Percentiles rank a stretch among this genome's conserved stretches.
These are phyloP conservation scores for Flaveria robusta DNA, from an alignment of 129 eudicot species.

Conservation along the genomic window DNA sequence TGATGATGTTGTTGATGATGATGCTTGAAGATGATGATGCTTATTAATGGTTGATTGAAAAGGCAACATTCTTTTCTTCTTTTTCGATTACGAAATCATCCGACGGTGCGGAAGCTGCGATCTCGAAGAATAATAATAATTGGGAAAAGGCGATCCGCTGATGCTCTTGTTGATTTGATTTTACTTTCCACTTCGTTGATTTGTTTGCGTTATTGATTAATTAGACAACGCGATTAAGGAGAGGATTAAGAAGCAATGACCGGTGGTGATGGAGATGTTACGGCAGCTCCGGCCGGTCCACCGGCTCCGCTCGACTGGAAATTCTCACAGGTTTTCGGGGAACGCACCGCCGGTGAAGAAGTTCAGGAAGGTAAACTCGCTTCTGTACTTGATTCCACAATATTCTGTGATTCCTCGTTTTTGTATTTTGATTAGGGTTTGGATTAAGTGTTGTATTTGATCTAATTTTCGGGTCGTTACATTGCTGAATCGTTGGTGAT, in stretches of 20 bases:
- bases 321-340: slow-evolving; percentile 89
- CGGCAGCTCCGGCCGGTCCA: slow-evolving; percentile 46
- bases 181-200: slow-evolving; percentile 17
- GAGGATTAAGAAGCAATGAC: slow-evolving; percentile 43
- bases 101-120: slow-evolving; percentile 38
- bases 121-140: slow-evolving; percentile 32
- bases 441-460: slow-evolving; percentile 31
- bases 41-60: slow-evolving; percentile 25
- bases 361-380: slow-evolving; percentile 59
- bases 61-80: slow-evolving; percentile 32
- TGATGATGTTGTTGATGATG: slow-evolving; percentile 34
- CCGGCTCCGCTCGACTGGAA: slow-evolving; percentile 80
- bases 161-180: slow-evolving; percentile 29
- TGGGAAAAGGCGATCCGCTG: slow-evolving; percentile 44
- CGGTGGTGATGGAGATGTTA: slow-evolving; percentile 66
- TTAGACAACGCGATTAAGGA: background rate
- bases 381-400: background rate
- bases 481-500: slow-evolving; percentile 31
- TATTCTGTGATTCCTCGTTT: slow-evolving; percentile 17
- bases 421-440: slow-evolving; percentile 34
- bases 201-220: slow-evolving; percentile 5
- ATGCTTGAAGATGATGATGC: slow-evolving; percentile 29
- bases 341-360: slow-evolving; percentile 75
- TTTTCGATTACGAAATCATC: slow-evolving; percentile 22
- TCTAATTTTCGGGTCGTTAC: slow-evolving; percentile 38